These are phyloP conservation scores for Ascoidea asiatica DNA, from an alignment of 805 yeast species.

Conservation along the genomic window DNA sequence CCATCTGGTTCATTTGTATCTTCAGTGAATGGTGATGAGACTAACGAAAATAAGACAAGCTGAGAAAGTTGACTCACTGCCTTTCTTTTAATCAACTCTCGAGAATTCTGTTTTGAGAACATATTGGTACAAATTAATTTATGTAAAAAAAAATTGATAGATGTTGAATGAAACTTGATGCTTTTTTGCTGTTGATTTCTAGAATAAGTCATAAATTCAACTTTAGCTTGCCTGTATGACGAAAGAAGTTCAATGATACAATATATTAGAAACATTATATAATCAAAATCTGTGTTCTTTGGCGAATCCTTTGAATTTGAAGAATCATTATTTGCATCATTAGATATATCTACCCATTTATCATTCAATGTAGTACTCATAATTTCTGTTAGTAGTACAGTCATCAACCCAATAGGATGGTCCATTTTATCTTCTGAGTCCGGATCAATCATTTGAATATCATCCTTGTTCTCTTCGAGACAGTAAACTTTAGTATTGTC, in stretches of 20 bases:
- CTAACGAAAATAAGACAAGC: slow-evolving; percentile 45
- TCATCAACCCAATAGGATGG: not conserved
- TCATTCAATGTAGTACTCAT: slow-evolving; percentile 49
- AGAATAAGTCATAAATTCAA: slow-evolving; percentile 70
- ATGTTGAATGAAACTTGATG: slow-evolving; percentile 60
- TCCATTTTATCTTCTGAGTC: slow-evolving; percentile 8
- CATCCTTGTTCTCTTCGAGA: slow-evolving; percentile 14
- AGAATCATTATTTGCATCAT: slow-evolving; percentile 5
- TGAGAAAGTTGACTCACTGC: slow-evolving; percentile 52
- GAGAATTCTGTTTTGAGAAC: slow-evolving; percentile 20
- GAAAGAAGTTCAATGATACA: slow-evolving; percentile 56
- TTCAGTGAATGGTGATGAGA: slow-evolving; percentile 39
- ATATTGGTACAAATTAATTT: slow-evolving; percentile 52
- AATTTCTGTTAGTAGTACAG: slow-evolving; percentile 32
- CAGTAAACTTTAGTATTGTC: slow-evolving; percentile 12
- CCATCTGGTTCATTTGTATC: slow-evolving; percentile 29
- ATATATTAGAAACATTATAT: slow-evolving; percentile 56
- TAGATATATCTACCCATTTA: slow-evolving; percentile 41
- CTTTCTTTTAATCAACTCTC: slow-evolving; percentile 33
- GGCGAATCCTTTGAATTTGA: slow-evolving; percentile 22
- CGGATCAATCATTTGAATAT: slow-evolving; percentile 13
- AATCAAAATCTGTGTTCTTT: slow-evolving; percentile 45
- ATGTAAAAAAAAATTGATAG: slow-evolving; percentile 64
- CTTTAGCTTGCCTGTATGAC: slow-evolving; percentile 69
- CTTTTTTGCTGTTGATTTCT: slow-evolving; percentile 24